Conservation (phyloP, 1,284 basidiomycete genomes). For the Ganoderma multipileum region DNA sequence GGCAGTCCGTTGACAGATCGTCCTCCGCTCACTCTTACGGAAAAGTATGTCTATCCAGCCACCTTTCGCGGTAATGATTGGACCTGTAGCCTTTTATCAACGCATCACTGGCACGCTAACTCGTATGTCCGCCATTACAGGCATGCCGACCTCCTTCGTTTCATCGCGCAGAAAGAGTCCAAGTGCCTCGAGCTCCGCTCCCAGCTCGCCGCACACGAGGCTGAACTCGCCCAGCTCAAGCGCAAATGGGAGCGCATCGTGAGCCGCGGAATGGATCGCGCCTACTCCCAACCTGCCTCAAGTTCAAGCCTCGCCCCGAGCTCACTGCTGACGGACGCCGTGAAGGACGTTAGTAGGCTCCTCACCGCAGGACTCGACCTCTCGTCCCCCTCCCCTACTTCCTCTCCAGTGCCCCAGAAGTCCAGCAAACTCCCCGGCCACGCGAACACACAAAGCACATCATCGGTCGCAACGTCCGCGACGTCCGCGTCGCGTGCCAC, state of each 20-base stretch:
- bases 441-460: slow-evolving; percentile 34
- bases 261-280: slow-evolving; percentile 59
- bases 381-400: slow-evolving; percentile 31
- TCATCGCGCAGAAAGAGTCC: slow-evolving; percentile 84
- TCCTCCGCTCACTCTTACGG: slow-evolving; percentile 62
- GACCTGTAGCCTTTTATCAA: neutral
- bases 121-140: slow-evolving; percentile 43
- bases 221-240: slow-evolving; percentile 74
- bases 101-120: neutral
- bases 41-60: slow-evolving; percentile 54
- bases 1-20: slow-evolving; percentile 32
- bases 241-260: slow-evolving; percentile 83
- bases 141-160: slow-evolving; percentile 76
- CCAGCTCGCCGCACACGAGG: slow-evolving; percentile 72
- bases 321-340: slow-evolving; percentile 42
- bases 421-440: slow-evolving; percentile 21
- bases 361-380: slow-evolving; percentile 52
- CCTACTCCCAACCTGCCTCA: slow-evolving; percentile 31
- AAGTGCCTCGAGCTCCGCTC: slow-evolving; percentile 80
- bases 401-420: slow-evolving; percentile 12
- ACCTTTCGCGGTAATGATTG: neutral
- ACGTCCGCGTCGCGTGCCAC: slow-evolving; percentile 34
- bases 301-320: slow-evolving; percentile 16
- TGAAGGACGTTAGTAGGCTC: slow-evolving; percentile 63
- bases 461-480: slow-evolving; percentile 37